Percentiles rank a stretch among this genome's conserved stretches.
phyloP scores from a whole-genome alignment of 2,329 filamentous ascomycete species.

The Sphaerulina vaccinii region DNA sequence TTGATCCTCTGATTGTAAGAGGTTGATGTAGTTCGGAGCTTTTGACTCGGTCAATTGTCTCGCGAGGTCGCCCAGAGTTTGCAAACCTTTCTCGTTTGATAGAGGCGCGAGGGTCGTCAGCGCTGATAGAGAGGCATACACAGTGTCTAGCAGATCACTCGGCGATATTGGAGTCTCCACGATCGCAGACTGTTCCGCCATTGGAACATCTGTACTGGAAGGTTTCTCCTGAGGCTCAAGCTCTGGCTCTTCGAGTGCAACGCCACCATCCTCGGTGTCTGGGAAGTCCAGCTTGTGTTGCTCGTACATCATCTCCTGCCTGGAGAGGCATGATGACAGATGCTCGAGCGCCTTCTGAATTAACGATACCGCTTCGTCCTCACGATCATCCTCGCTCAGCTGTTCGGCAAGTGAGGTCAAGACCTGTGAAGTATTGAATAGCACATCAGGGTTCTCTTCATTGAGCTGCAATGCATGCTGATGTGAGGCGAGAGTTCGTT shows the following conservation, averaged over 20 bases:
- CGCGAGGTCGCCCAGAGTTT: conserved; percentile 57
- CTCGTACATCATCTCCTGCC: conserved; percentile 48
- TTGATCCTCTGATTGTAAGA: conserved; percentile 34
- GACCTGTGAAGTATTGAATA: conserved; percentile 72
- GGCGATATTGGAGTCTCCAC: conserved; percentile 67
- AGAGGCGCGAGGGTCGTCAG: conserved; percentile 49
- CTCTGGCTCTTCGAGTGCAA: conserved; percentile 27
- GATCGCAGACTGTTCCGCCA: conserved; percentile 59
- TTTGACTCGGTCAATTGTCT: conserved; percentile 56
- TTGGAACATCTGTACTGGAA: conserved; percentile 29
- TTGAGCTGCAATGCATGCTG: conserved; percentile 60
- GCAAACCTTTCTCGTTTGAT: conserved; percentile 50
- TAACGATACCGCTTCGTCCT: conserved; percentile 51
- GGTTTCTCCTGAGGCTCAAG: conserved; percentile 9
- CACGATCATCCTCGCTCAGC: conserved; percentile 51
- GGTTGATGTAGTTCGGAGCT: conserved; percentile 52
- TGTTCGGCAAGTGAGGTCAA: conserved; percentile 65
- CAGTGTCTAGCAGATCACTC: conserved; percentile 65
- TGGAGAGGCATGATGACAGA: conserved; percentile 52
- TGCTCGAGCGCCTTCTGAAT: conserved; percentile 62
- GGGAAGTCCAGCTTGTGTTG: conserved; percentile 38
- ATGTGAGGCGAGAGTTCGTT: conserved; percentile 63
- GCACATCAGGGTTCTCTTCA: conserved; percentile 62
- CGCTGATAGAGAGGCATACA: conserved; percentile 59
- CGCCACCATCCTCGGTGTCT: conserved; percentile 36